Conservation (phyloP, 257 asterid genomes). For the Gentiana macrophylla region DNA sequence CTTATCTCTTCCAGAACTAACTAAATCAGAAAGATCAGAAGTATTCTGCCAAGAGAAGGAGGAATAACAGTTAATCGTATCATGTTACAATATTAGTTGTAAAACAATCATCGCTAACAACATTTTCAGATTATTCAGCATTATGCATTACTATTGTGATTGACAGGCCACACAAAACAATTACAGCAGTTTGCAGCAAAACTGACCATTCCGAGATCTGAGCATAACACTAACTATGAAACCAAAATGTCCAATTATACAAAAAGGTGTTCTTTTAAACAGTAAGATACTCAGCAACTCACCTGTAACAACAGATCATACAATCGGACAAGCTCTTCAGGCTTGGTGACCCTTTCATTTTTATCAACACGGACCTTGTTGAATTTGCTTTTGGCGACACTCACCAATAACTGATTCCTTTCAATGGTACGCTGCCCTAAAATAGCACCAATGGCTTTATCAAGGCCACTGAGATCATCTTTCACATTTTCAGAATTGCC, state of each 20-base stretch:
- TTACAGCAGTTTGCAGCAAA: no score
- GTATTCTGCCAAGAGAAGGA: slow-evolving; percentile 49
- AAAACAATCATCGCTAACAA: slow-evolving; percentile 9
- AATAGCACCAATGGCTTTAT: slow-evolving; percentile 88
- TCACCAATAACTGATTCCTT: slow-evolving; percentile 81
- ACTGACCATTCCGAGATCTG: no score
- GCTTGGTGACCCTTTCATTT: slow-evolving; percentile 78
- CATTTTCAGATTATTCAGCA: neutral
- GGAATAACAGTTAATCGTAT: slow-evolving; percentile 15
- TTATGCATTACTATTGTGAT: no score
- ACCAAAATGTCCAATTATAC: neutral
- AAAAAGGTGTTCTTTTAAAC: neutral
- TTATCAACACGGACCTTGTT: slow-evolving; percentile 70
- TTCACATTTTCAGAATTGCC: slow-evolving; percentile 82
- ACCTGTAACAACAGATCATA: slow-evolving; percentile 87
- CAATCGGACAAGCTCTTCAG: slow-evolving; percentile 95
- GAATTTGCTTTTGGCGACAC: slow-evolving; percentile 72
- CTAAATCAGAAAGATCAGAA: slow-evolving; percentile 81
- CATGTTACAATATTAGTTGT: slow-evolving; percentile 7
- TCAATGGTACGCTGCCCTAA: slow-evolving; percentile 90
- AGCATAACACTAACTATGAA: no score
- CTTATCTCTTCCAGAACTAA: slow-evolving; percentile 88
- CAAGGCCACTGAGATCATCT: slow-evolving; percentile 95
- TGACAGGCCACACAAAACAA: no score
- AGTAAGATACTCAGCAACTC: slow-evolving; percentile 7